Conservation (phyloP, 73 alveolate species). For the Uronychia setigera region DNA sequence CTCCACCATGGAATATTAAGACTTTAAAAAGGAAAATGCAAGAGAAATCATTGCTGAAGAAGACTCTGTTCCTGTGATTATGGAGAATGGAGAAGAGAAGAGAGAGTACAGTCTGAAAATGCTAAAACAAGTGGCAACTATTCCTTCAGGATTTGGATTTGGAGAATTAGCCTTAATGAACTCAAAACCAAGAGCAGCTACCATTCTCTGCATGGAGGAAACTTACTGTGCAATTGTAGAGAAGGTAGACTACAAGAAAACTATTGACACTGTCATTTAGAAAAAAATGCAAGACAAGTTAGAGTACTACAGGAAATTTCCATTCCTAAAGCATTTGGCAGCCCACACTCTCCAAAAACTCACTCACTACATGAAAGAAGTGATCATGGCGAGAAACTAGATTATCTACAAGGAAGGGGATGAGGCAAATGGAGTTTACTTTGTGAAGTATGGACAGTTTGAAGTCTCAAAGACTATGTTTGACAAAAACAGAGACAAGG, state of each 20-base stretch:
- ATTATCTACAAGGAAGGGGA: slow-evolving; percentile 58
- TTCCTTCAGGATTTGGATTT: slow-evolving; percentile 39
- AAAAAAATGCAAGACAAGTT: slow-evolving; percentile 42
- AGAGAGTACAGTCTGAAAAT: slow-evolving; percentile 11
- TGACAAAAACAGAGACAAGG: neutral
- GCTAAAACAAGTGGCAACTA: slow-evolving; percentile 33
- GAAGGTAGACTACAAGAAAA: slow-evolving; percentile 28
- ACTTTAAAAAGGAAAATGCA: neutral
- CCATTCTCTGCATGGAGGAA: slow-evolving; percentile 32
- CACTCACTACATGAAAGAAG: slow-evolving; percentile 51
- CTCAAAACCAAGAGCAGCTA: slow-evolving; percentile 54
- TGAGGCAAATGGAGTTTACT: slow-evolving; percentile 30
- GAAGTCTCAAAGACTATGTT: slow-evolving; percentile 43
- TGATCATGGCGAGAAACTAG: slow-evolving; percentile 20
- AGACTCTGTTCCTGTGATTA: slow-evolving; percentile 1
- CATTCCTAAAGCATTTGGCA: slow-evolving; percentile 26
- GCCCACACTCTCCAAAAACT: slow-evolving; percentile 42
- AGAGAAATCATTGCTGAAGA: slow-evolving; percentile 32
- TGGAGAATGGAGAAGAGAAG: slow-evolving; percentile 14
- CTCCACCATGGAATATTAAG: slow-evolving; percentile 15
- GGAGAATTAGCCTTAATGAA: slow-evolving; percentile 63
- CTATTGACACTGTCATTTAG: slow-evolving; percentile 23
- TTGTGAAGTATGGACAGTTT: slow-evolving; percentile 53
- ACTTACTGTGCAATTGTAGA: slow-evolving; percentile 28
- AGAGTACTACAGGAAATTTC: slow-evolving; percentile 36